These are phyloP conservation scores for Paracamarosporium sp. DNA, from an alignment of 2,329 filamentous ascomycete genomes.

Conservation along the genomic window DNA sequence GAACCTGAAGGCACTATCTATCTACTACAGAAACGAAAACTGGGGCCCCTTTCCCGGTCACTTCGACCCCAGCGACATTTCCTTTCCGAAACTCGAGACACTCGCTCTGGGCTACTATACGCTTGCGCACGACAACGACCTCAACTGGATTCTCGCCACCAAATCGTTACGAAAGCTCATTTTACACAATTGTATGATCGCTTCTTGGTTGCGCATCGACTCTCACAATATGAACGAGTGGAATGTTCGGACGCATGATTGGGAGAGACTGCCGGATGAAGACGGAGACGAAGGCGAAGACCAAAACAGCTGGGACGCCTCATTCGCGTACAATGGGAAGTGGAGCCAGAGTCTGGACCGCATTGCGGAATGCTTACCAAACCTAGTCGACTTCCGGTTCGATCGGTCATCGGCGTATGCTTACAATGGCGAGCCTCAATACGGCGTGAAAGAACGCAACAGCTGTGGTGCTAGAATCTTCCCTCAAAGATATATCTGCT, in stretches of 20 bases:
- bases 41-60: conserved; percentile 19
- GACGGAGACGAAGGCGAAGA: no score
- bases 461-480: conserved; percentile 2
- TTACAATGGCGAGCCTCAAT: background rate
- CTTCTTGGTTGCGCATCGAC: conserved; percentile 7
- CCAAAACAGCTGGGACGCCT: background rate
- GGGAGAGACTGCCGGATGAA: background rate
- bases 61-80: conserved; percentile 11
- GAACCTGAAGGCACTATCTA: conserved; percentile 10
- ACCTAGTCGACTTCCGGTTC: conserved; percentile 4
- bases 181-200: conserved; percentile 18
- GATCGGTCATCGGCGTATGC: background rate
- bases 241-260: background rate
- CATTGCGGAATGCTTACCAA: background rate
- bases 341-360: conserved; percentile 5
- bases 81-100: conserved; percentile 14
- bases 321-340: background rate
- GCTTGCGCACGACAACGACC: conserved; percentile 14
- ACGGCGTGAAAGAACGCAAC: background rate
- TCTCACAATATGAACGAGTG: background rate
- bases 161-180: conserved; percentile 11
- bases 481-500: conserved; percentile 10
- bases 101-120: conserved; percentile 17
- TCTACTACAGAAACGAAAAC: conserved; percentile 8
- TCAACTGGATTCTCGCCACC: conserved; percentile 15